Percentiles rank a stretch among this genome's conserved stretches.
Evolutionary conservation across 495 filamentous ascomycete genomes (phyloP).

Genomic region (Penicillium simplicissimum): DNA sequence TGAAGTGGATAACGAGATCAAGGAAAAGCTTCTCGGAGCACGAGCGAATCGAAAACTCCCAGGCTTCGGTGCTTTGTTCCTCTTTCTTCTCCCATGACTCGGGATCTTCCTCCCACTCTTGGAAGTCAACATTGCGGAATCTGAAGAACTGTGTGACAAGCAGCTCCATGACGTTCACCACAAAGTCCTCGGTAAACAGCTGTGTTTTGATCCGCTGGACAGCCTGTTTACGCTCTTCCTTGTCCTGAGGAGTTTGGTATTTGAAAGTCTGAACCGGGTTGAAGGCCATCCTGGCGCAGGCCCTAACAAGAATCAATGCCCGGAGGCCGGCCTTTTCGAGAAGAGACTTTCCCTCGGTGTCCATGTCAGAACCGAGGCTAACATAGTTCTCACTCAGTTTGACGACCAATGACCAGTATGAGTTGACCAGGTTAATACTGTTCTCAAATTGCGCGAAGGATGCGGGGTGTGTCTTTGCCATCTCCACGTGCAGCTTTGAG

Average conservation of each 20-base stretch:
- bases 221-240: constrained; percentile 66
- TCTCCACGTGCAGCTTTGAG: constrained; percentile 85
- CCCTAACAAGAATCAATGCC: constrained; percentile 78
- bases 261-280: constrained; percentile 77
- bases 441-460: constrained; percentile 80
- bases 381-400: constrained; percentile 71
- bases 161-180: constrained; percentile 75
- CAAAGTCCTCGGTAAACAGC: constrained; percentile 71
- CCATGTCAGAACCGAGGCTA: constrained; percentile 50
- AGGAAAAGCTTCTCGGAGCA: constrained; percentile 94
- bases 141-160: constrained; percentile 87
- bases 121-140: constrained; percentile 79
- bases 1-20: constrained; percentile 86
- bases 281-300: constrained; percentile 81
- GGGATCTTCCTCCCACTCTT: constrained; percentile 88
- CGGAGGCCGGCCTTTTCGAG: constrained; percentile 77
- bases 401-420: constrained; percentile 80
- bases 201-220: constrained; percentile 64
- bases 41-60: constrained; percentile 83
- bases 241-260: constrained; percentile 68
- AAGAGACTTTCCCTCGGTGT: constrained; percentile 55
- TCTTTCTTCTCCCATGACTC: constrained; percentile 90
- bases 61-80: constrained; percentile 74
- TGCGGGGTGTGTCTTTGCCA: constrained; percentile 71
- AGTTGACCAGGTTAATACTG: constrained; percentile 68